phyloP scores from a whole-genome alignment of 805 yeast species.

The Saturnispora hagleri region DNA sequence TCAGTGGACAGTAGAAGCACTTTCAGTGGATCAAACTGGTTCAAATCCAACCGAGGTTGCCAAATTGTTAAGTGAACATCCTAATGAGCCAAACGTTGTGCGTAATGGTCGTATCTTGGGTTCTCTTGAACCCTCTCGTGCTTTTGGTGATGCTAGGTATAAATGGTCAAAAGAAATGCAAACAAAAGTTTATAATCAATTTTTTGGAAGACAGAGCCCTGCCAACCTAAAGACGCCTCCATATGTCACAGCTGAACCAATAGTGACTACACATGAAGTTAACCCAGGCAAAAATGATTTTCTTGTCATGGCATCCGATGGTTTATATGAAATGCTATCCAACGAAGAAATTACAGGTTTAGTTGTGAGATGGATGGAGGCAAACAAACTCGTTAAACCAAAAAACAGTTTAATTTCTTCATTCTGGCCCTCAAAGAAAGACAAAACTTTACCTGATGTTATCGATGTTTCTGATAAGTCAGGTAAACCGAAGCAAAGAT shows the following conservation, averaged over 20 bases:
- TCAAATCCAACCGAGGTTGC: conserved; percentile 81
- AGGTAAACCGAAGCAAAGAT: conserved; percentile 63
- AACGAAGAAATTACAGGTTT: conserved; percentile 89
- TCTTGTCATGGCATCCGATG: conserved; percentile 89
- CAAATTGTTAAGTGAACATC: conserved; percentile 79
- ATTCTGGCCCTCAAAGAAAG: conserved; percentile 24
- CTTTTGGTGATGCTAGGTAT: conserved; percentile 95
- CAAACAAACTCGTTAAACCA: conserved; percentile 51
- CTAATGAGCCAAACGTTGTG: conserved; percentile 77
- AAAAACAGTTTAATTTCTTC: conserved; percentile 37
- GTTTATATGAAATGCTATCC: conserved; percentile 81
- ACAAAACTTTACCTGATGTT: conserved; percentile 49
- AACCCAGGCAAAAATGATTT: conserved; percentile 69
- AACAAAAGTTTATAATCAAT: conserved; percentile 57
- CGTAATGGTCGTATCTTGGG: conserved; percentile 88
- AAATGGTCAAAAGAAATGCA: conserved; percentile 74
- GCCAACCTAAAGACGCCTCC: conserved; percentile 80
- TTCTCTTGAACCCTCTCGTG: conserved; percentile 87
- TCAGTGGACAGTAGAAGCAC: conserved; percentile 76
- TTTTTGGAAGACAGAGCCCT: conserved; percentile 76
- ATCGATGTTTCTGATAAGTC: conserved; percentile 50
- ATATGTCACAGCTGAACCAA: conserved; percentile 95
- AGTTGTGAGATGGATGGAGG: conserved; percentile 89
- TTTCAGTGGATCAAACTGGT: conserved; percentile 91
- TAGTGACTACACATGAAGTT: conserved; percentile 71